Base-by-base conservation (phyloP, 2,329 filamentous ascomycete genomes). In the Plectosphaerella cucumerina region DNA sequence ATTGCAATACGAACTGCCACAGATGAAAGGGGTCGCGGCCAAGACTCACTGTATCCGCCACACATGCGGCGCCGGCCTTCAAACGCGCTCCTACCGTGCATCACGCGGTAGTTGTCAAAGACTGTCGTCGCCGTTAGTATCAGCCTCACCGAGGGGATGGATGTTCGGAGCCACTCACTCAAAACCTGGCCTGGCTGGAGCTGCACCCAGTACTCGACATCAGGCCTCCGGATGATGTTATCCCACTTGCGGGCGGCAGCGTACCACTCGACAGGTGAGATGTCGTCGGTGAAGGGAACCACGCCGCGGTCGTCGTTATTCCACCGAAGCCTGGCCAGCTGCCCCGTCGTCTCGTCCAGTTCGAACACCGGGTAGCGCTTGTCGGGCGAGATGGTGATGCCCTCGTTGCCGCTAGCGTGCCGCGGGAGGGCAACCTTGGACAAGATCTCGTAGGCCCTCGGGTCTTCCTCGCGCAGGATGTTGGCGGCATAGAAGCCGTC, bases 71-170 rank as follows among this genome's bases (percentile, higher is more conserved):
- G 78, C 63, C 87, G 84, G 2, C 94, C 94, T 6, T 85, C 87
- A 62, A 97, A 99, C 0, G 82, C 82, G 48, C 85, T 85, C 59
- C 94, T 78, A 1, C 93, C 94, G 68, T 99, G 94, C 59, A 97
- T 72, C 33, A 97, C 87, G 53, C 94, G 81, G 91, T 93, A 97
- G 63, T 99, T 97, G 65, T 99, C 90, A 67, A 99, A 97, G 44
- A 97, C 88, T 89, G 59, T 21, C 2, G 14, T 21, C n/a, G 5
- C 42, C 23, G 37, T 48, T 22, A 48, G 47, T 23, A 21, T n/a
- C n/a, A 43, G 2, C 17, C 44, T 58, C 35, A 54, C 45, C 41
- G 57, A 41, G 17, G 45, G 23, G 55, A 55, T 50, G 26, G 48
- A 18, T 45, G n/a, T 26, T 22, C 8, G 2, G 60, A 2, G 42